phyloP scores from a whole-genome alignment of 257 asterid genomes.

The Nyctanthes arbortristis region DNA sequence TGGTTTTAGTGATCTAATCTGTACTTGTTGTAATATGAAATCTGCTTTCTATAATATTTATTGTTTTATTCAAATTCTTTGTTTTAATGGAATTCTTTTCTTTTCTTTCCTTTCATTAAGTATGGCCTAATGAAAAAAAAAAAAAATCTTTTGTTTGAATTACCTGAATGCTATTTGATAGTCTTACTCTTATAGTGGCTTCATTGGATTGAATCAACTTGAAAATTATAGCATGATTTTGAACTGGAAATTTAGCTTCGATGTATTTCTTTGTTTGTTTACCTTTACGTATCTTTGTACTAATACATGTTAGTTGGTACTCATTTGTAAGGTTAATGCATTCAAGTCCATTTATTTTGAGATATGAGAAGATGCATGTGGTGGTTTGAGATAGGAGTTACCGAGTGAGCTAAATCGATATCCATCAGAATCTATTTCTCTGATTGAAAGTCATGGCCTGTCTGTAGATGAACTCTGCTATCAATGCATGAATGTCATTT shows the following conservation, averaged over 20 bases:
- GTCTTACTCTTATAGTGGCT: neutral
- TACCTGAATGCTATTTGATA: neutral
- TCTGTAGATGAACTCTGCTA: neutral
- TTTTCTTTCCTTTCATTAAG: too few relatives aligned
- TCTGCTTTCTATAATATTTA: too few relatives aligned
- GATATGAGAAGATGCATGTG: neutral
- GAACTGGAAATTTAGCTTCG: neutral
- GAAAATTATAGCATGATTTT: neutral
- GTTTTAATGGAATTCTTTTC: too few relatives aligned
- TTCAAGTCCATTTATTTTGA: neutral
- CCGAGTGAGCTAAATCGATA: too few relatives aligned
- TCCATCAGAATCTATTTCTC: constrained; percentile 2
- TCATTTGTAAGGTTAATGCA: neutral
- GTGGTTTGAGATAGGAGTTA: neutral
- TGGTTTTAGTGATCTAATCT: too few relatives aligned
- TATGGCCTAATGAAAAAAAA: too few relatives aligned
- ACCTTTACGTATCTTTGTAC: constrained; percentile 8
- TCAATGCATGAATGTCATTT: neutral
- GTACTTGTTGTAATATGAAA: too few relatives aligned
- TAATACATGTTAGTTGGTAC: neutral
- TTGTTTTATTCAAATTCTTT: too few relatives aligned
- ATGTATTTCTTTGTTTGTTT: neutral
- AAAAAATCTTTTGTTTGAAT: neutral
- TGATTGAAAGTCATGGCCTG: neutral
- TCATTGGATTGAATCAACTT: neutral